These are phyloP conservation scores for Tricholoma furcatifolium DNA, from an alignment of 768 basidiomycete species.

Conservation along the genomic window DNA sequence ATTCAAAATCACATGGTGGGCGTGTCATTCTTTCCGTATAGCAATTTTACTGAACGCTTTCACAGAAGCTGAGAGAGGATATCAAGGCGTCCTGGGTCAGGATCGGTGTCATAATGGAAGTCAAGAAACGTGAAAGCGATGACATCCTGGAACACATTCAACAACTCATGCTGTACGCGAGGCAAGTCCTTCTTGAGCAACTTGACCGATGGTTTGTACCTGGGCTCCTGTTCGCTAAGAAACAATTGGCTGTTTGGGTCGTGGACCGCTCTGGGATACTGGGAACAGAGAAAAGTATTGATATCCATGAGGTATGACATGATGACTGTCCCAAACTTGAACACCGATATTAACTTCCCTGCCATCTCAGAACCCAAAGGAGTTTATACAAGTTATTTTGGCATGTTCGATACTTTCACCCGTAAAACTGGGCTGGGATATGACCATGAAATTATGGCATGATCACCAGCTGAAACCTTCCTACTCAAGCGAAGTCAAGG, in stretches of 20 bases:
- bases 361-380: background rate
- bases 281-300: conserved; percentile 1
- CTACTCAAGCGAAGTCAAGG: background rate
- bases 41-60: background rate
- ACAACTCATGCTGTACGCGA: background rate
- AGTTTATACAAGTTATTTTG: background rate
- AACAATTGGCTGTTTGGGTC: background rate
- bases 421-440: background rate
- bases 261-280: conserved; percentile 6
- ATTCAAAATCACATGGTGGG: background rate
- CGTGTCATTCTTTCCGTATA: background rate
- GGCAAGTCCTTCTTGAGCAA: conserved; percentile 6
- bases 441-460: background rate
- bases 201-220: conserved; percentile 9
- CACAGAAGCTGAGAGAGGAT: background rate
- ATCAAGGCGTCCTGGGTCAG: conserved; percentile 6
- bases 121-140: background rate
- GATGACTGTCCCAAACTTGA: background rate
- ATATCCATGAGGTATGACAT: conserved; percentile 8
- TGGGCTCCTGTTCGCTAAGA: background rate
- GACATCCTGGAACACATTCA: background rate
- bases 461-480: background rate
- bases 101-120: conserved; percentile 8
- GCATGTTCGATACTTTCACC: background rate
- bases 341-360: background rate